Base-by-base conservation (phyloP, 371 early-diverging fungal genomes). In the Mortierella sp. region DNA sequence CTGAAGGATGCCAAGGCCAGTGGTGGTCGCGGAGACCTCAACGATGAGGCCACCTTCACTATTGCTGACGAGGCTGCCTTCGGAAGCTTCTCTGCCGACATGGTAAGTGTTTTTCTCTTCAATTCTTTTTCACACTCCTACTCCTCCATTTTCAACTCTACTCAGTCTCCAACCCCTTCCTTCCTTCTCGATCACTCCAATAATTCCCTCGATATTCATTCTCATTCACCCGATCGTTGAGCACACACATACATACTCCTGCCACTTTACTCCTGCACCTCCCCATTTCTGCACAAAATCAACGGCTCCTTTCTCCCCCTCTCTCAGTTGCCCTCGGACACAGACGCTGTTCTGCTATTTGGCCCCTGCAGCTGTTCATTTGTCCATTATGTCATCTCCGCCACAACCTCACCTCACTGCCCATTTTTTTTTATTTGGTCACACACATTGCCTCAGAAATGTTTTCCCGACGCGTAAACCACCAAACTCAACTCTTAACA, bases 71-170 rank as follows among this genome's bases (percentile, higher is more conserved):
- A 78, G 14, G 67, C 74, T 71, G 81, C 86, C 19, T 91, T 92
- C 74, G 88, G 89, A 64, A 73, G 70, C 43, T 92, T 91, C 72
- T 77, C 91, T 43, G 86, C 85, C 39, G 88, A 88, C 41, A 88
- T 92, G 90, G 71, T 92, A 85, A 85, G 89, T 53, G 40, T 26
- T 61, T 34, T 10, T 37, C 26, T 13, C 64, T 39, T 22, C 34
- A 9, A 41, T 24, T 50, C 68, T 26, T 40, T 39, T 13, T 14
- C 41, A 43, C 26, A 16, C 43, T 31, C 24, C 40, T 34, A 31
- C 39, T 39, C 39, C n/a, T 50, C 52, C 48, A 13, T 50, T 40
- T 26, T 8, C 41, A 64, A 10, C 43, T 10, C 29, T 24, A 5
- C 26, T 43, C 55, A 16, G 14, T 26, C 29, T 55, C 14, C 9